A percentile compares a stretch with the other conserved stretches of the same genome.
phyloP scores from a whole-genome alignment of 164 flowering plant genomes.

The Houttuynia cordata region DNA sequence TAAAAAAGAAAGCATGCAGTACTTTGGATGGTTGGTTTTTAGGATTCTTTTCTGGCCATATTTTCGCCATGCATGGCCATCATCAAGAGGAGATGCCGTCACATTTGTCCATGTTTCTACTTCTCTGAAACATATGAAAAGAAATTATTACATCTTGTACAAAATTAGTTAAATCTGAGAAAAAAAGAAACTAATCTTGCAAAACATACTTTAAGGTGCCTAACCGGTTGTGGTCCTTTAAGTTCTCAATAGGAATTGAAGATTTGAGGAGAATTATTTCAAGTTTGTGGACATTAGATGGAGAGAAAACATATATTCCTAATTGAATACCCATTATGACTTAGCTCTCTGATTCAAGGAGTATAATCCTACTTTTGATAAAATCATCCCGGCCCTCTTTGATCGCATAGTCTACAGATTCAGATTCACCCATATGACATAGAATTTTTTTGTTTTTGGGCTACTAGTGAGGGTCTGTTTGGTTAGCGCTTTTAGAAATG shows the following conservation, averaged over 20 bases:
- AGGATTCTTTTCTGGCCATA: constrained; percentile 26
- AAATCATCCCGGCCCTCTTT: no score
- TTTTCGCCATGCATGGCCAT: constrained; percentile 47
- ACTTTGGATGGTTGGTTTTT: constrained; percentile 48
- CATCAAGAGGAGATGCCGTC: constrained; percentile 15
- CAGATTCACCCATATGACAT: not conserved
- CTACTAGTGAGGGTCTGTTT: no score
- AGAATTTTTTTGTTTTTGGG: no score
- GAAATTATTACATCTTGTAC: not conserved
- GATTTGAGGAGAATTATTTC: not conserved
- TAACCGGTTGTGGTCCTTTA: no score
- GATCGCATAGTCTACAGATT: no score
- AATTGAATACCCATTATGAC: no score
- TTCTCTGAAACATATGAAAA: constrained; percentile 8
- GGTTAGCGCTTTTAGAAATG: no score
- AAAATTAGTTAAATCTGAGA: not conserved
- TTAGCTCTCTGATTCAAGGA: no score
- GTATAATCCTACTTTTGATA: no score
- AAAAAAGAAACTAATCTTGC: not conserved
- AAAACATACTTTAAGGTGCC: no score
- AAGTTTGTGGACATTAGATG: not conserved
- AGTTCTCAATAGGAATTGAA: no score
- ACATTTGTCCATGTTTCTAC: constrained; percentile 5
- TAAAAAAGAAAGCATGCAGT: no score
- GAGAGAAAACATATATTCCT: not conserved